A percentile compares a stretch with the other conserved stretches of the same genome.
phyloP scores from a whole-genome alignment of 1,284 basidiomycete species.

The Cryptococcus sp. region DNA sequence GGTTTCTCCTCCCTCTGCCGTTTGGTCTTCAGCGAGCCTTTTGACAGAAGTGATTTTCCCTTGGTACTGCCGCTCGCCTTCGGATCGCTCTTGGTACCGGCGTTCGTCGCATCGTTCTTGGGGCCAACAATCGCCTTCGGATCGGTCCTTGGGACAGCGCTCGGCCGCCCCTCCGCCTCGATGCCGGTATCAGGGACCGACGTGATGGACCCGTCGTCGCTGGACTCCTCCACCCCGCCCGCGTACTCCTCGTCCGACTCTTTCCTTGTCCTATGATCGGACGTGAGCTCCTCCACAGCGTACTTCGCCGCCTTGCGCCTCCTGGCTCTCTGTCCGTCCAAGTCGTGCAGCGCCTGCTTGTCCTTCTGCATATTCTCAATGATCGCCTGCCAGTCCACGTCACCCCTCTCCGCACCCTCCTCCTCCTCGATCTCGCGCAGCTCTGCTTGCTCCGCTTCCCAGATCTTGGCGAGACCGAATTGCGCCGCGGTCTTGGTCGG shows the following conservation, averaged over 20 bases:
- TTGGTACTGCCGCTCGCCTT: too few species aligned
- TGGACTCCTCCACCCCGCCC: not conserved
- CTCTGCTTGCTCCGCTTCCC: slow-evolving; percentile 72
- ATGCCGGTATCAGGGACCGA: slow-evolving; percentile 4
- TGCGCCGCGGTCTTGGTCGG: slow-evolving; percentile 49
- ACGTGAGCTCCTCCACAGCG: not conserved
- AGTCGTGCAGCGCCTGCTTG: slow-evolving; percentile 8
- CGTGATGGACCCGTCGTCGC: slow-evolving; percentile 14
- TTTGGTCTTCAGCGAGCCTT: too few species aligned
- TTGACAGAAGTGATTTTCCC: too few species aligned
- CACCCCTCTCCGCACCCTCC: slow-evolving; percentile 18
- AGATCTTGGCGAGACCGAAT: slow-evolving; percentile 84
- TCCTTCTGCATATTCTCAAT: slow-evolving; percentile 43
- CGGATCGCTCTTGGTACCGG: too few species aligned
- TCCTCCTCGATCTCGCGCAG: slow-evolving; percentile 62
- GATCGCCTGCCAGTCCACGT: slow-evolving; percentile 69
- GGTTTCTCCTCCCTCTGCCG: too few species aligned
- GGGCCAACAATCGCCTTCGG: too few species aligned
- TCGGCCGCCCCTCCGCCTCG: too few species aligned
- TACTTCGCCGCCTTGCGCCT: slow-evolving; percentile 8
- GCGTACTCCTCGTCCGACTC: not conserved
- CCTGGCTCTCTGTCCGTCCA: slow-evolving; percentile 10
- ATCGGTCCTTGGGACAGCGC: too few species aligned
- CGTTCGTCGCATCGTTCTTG: too few species aligned
- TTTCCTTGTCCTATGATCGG: too few species aligned